A percentile compares a stretch with the other conserved stretches of the same genome.
phyloP scores from a whole-genome alignment of 2,329 filamentous ascomycete species.

The Neurospora sp. region DNA sequence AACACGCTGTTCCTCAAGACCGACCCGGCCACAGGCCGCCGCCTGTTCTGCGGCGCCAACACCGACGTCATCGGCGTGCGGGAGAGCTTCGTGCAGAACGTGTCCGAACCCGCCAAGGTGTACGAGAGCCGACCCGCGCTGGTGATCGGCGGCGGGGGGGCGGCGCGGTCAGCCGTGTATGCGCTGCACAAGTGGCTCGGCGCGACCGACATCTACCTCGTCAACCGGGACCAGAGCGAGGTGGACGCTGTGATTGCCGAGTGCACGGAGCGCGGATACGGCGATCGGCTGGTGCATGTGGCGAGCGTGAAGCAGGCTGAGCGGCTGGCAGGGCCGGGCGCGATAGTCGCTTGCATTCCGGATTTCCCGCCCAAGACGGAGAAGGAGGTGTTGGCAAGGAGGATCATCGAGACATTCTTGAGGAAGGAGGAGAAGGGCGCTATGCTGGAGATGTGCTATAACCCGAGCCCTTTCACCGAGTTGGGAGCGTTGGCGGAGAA shows the following conservation, averaged over 20 bases:
- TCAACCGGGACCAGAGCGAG: slow-evolving; percentile 62
- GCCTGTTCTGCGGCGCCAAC: slow-evolving; percentile 61
- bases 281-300: slow-evolving; percentile 51
- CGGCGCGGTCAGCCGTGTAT: slow-evolving; percentile 68
- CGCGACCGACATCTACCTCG: slow-evolving; percentile 60
- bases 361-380: slow-evolving; percentile 60
- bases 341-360: slow-evolving; percentile 65
- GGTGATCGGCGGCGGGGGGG: slow-evolving; percentile 69
- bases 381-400: slow-evolving; percentile 50
- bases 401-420: slow-evolving; percentile 40
- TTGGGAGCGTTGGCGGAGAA: slow-evolving; percentile 51
- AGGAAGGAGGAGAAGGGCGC: slow-evolving; percentile 48
- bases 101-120: slow-evolving; percentile 26
- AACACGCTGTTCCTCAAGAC: slow-evolving; percentile 64
- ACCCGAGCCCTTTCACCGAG: slow-evolving; percentile 59
- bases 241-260: slow-evolving; percentile 57
- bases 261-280: slow-evolving; percentile 48
- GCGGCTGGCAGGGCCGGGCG: slow-evolving; percentile 47
- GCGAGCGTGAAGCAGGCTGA: slow-evolving; percentile 49
- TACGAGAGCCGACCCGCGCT: slow-evolving; percentile 55
- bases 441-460: slow-evolving; percentile 77
- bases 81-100: slow-evolving; percentile 56
- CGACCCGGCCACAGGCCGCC: slow-evolving; percentile 32
- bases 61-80: slow-evolving; percentile 72
- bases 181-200: slow-evolving; percentile 61